Conservation (phyloP, 768 basidiomycete genomes). For the Goffeauzyma gilvescens region DNA sequence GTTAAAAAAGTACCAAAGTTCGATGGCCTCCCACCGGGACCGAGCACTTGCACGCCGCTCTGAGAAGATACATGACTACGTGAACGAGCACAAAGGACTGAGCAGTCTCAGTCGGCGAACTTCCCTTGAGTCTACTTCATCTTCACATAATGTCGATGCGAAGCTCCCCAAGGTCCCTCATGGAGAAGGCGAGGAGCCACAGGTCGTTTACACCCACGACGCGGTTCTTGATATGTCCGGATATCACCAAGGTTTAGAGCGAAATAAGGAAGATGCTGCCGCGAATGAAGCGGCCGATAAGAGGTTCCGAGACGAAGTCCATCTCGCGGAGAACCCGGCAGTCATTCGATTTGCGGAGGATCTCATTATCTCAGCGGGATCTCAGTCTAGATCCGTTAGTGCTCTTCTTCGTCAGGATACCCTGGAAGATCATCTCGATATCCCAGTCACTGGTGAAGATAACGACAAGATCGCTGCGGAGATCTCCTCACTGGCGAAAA, state of each 20-base stretch:
- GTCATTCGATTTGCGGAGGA: slow-evolving; percentile 10
- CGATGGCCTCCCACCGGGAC: slow-evolving; percentile 10
- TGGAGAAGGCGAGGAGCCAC: slow-evolving; percentile 38
- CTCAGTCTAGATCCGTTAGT: neutral
- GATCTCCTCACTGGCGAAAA: too few relatives aligned
- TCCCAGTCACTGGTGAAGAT: slow-evolving; percentile 2
- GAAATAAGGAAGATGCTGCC: neutral
- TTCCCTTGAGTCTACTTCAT: neutral
- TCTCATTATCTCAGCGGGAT: slow-evolving; percentile 7
- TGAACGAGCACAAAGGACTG: slow-evolving; percentile 3
- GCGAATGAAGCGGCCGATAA: neutral
- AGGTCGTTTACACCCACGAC: slow-evolving; percentile 48
- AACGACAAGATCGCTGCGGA: too few relatives aligned
- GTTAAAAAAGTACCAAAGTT: too few relatives aligned
- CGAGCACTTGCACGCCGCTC: slow-evolving; percentile 11
- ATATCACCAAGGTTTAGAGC: slow-evolving; percentile 39
- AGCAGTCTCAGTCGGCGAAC: neutral
- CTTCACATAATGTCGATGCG: slow-evolving; percentile 36
- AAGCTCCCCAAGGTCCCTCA: slow-evolving; percentile 37
- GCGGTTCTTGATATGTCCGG: slow-evolving; percentile 67
- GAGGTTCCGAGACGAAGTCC: neutral
- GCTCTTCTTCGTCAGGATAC: too few relatives aligned
- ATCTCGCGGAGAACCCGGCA: neutral
- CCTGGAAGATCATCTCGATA: neutral
- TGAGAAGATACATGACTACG: slow-evolving; percentile 11